phyloP scores from a whole-genome alignment of 495 filamentous ascomycete species.

The Lasiosphaeria miniovina region DNA sequence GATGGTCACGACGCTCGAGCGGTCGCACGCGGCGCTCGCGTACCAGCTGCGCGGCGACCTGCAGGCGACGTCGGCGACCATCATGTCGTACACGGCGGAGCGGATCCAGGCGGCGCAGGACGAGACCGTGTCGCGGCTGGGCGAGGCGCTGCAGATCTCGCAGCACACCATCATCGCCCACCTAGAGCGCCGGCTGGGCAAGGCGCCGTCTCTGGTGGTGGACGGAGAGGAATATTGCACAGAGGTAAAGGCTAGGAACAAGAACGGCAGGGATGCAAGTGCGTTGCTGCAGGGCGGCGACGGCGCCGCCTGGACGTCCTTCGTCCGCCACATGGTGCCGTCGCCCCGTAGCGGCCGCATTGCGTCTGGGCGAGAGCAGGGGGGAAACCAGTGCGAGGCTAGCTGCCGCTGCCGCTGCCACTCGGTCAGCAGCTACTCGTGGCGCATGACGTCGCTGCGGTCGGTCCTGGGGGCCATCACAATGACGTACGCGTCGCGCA shows the following conservation, averaged over 20 bases:
- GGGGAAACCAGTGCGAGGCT: too few relatives aligned
- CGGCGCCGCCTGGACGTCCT: neutral
- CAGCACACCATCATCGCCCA: neutral
- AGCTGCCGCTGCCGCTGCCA: slow-evolving; percentile 10
- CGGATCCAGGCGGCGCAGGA: neutral
- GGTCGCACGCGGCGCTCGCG: neutral
- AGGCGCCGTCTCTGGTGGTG: neutral
- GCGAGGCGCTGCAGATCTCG: neutral
- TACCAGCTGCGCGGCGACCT: neutral
- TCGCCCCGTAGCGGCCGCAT: neutral
- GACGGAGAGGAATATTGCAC: neutral
- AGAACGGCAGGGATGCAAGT: too few relatives aligned
- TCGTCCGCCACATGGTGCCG: neutral
- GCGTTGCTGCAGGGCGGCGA: too few relatives aligned
- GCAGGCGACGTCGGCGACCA: neutral
- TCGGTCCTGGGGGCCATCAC: slow-evolving; percentile 5
- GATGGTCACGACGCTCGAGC: slow-evolving; percentile 3
- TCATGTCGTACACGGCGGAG: neutral
- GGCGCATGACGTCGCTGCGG: slow-evolving; percentile 4
- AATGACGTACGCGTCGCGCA: slow-evolving; percentile 1
- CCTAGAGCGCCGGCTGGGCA: neutral
- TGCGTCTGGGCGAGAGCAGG: neutral
- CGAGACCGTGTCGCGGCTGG: neutral
- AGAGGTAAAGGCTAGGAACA: neutral
- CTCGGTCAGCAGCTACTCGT: neutral